Evolutionary conservation across 1,139 yeast genomes (phyloP).

Genomic region (Debaryomyces singareniensis): DNA sequence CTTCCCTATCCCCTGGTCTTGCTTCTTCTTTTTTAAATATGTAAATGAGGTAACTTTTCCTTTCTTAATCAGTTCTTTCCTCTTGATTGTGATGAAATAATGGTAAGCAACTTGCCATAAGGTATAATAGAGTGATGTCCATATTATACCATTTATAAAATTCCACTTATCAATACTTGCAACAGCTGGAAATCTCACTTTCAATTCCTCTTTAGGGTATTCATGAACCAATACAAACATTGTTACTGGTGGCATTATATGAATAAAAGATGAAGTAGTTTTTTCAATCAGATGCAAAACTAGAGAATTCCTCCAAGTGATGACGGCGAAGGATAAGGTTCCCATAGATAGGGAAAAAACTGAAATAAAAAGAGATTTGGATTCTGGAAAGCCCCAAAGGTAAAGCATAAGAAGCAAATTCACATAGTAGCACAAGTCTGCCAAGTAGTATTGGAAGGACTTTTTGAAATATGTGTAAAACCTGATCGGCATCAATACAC

Average conservation of each 20-base stretch:
- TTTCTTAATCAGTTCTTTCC: slow-evolving; percentile 72
- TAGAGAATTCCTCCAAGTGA: slow-evolving; percentile 92
- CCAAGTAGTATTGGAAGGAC: slow-evolving; percentile 80
- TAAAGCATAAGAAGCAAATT: slow-evolving; percentile 63
- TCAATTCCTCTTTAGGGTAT: slow-evolving; percentile 49
- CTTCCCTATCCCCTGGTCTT: slow-evolving; percentile 60
- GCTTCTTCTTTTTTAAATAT: slow-evolving; percentile 67
- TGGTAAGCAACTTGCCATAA: slow-evolving; percentile 92
- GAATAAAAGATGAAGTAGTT: slow-evolving; percentile 89
- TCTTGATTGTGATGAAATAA: slow-evolving; percentile 79
- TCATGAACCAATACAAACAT: slow-evolving; percentile 86
- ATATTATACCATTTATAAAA: slow-evolving; percentile 61
- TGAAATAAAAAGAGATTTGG: slow-evolving; percentile 65
- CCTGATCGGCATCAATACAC: slow-evolving; percentile 74
- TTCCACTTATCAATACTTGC: slow-evolving; percentile 62
- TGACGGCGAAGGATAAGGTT: slow-evolving; percentile 86
- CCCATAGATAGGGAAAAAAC: slow-evolving; percentile 88
- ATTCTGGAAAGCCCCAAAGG: slow-evolving; percentile 78
- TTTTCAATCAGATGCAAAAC: slow-evolving; percentile 90
- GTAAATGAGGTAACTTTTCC: slow-evolving; percentile 90
- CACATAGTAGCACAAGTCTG: slow-evolving; percentile 91
- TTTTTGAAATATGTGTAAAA: slow-evolving; percentile 75
- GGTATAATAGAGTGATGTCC: slow-evolving; percentile 80
- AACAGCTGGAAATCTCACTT: slow-evolving; percentile 74
- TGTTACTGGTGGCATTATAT: slow-evolving; percentile 83